phyloP scores from a whole-genome alignment of 345 rosid species.

The Punica granatum region DNA sequence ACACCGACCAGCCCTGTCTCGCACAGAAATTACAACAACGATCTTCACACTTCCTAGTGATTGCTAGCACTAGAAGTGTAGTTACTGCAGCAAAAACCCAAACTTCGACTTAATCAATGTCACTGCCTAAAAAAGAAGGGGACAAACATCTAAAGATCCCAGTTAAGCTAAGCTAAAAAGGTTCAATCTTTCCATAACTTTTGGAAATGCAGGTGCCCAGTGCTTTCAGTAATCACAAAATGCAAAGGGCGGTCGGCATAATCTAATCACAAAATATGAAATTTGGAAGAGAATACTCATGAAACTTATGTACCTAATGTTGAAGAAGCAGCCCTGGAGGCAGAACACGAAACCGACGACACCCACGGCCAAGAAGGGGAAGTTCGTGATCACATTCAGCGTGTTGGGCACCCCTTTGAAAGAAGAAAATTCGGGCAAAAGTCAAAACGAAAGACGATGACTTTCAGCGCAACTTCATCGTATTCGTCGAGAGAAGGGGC shows the following conservation, averaged over 20 bases:
- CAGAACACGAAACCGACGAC: constrained; percentile 70
- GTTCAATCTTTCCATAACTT: background rate
- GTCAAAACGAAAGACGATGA: too few relatives aligned
- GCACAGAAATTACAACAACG: background rate
- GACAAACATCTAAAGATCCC: background rate
- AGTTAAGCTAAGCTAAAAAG: background rate
- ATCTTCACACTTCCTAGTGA: background rate
- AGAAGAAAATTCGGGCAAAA: background rate
- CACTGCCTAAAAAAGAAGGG: too few relatives aligned
- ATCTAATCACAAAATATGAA: too few relatives aligned
- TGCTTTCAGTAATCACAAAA: background rate
- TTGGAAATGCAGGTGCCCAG: background rate
- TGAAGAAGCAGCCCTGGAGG: constrained; percentile 57
- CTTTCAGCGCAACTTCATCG: background rate
- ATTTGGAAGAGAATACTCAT: background rate
- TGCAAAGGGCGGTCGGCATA: constrained; percentile 1
- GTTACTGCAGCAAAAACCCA: too few relatives aligned
- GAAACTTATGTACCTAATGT: constrained; percentile 36
- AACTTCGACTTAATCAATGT: too few relatives aligned
- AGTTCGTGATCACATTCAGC: constrained; percentile 76
- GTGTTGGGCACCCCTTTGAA: constrained; percentile 76
- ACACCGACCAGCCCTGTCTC: too few relatives aligned
- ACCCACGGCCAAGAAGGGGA: constrained; percentile 75
- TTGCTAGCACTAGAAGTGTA: background rate
- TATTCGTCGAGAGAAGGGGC: background rate